These are phyloP conservation scores for Lactarius quietus DNA, from an alignment of 768 basidiomycete genomes.

Conservation along the genomic window DNA sequence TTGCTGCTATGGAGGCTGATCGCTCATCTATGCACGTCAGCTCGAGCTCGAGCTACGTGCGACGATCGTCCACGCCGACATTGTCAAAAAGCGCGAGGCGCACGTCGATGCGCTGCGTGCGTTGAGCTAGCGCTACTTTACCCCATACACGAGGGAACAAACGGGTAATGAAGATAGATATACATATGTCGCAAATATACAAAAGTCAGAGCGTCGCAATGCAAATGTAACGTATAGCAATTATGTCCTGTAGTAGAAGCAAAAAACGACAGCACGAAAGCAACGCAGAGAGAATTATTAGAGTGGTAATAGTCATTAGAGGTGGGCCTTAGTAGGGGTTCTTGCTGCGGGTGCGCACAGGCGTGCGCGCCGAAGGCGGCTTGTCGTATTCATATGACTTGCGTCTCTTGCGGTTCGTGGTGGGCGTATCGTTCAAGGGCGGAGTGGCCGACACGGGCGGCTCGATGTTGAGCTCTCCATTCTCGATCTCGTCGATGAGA, in stretches of 20 bases:
- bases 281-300: background rate
- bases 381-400: background rate
- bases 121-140: slow-evolving; percentile 14
- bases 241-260: background rate
- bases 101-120: slow-evolving; percentile 46
- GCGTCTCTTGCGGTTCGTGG: background rate
- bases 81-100: slow-evolving; percentile 47
- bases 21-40: slow-evolving; percentile 32
- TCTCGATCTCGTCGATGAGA: slow-evolving; percentile 42
- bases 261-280: background rate
- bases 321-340: background rate
- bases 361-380: background rate
- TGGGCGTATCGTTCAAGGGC: background rate
- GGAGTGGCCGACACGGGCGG: background rate
- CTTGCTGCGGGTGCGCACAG: background rate
- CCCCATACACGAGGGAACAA: background rate
- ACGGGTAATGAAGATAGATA: background rate
- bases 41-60: slow-evolving; percentile 53
- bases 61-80: slow-evolving; percentile 48
- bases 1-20: background rate
- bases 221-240: background rate
- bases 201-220: background rate
- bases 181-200: background rate
- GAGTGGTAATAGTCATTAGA: background rate
- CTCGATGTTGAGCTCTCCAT: slow-evolving; percentile 19